phyloP scores from a whole-genome alignment of 1,284 basidiomycete genomes.

The Xerocomus minutiporus region DNA sequence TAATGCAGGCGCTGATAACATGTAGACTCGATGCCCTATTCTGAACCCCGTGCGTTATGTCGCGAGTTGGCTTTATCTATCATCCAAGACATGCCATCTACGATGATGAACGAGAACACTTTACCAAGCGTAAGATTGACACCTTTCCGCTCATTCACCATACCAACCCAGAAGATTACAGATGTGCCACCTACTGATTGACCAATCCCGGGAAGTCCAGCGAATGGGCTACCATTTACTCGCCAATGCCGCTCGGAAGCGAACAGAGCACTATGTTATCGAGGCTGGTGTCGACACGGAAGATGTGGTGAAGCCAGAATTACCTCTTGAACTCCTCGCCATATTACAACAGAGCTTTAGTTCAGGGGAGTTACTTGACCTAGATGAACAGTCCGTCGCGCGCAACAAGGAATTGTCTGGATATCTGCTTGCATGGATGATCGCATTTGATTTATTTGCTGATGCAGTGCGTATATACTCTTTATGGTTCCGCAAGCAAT shows the following conservation, averaged over 20 bases:
- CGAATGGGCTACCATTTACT: constrained; percentile 69
- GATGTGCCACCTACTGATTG: constrained; percentile 74
- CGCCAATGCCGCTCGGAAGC: constrained; percentile 56
- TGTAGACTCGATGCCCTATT: constrained; percentile 33
- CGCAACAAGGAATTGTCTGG: constrained; percentile 43
- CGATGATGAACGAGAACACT: constrained; percentile 61
- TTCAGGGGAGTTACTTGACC: constrained; percentile 38
- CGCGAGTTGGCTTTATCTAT: constrained; percentile 64
- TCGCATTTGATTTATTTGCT: constrained; percentile 81
- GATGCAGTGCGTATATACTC: constrained; percentile 61
- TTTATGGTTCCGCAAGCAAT: not conserved
- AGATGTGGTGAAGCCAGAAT: constrained; percentile 42
- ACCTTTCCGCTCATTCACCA: not conserved
- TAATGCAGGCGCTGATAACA: constrained; percentile 1
- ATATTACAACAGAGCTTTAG: constrained; percentile 52
- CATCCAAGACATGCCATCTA: constrained; percentile 60
- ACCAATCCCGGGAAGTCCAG: constrained; percentile 63
- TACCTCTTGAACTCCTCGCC: constrained; percentile 66
- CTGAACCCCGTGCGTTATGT: constrained; percentile 64
- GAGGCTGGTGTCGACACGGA: constrained; percentile 77
- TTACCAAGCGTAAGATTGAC: constrained; percentile 50
- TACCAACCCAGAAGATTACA: constrained; percentile 29
- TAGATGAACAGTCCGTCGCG: constrained; percentile 26
- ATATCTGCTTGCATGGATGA: constrained; percentile 86
- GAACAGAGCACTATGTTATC: constrained; percentile 77